phyloP scores from a whole-genome alignment of 2,329 filamentous ascomycete genomes.

The Aspergillus arachidicola region DNA sequence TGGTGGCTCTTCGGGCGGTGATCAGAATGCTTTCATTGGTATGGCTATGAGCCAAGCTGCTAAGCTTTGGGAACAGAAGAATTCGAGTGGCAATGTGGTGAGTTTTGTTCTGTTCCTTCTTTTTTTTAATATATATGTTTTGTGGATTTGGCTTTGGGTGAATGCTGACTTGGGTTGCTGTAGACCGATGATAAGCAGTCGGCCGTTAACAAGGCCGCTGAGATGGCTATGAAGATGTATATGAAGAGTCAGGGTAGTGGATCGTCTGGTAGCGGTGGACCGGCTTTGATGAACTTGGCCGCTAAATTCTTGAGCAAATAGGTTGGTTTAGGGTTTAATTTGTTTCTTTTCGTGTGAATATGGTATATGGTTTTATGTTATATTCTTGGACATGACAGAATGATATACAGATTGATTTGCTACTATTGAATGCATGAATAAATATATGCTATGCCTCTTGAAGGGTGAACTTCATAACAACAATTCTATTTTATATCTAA shows the following conservation, averaged over 20 bases:
- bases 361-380: background rate
- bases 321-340: background rate
- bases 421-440: background rate
- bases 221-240: constrained; percentile 91
- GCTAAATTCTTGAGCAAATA: constrained; percentile 58
- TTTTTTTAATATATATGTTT: background rate
- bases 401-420: background rate
- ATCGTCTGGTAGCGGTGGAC: constrained; percentile 48
- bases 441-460: background rate
- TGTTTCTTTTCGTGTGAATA: background rate
- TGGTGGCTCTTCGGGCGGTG: constrained; percentile 37
- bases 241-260: constrained; percentile 71
- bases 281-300: constrained; percentile 60
- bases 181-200: constrained; percentile 73
- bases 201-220: constrained; percentile 74
- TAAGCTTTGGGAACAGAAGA: constrained; percentile 70
- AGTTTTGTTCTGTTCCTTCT: constrained; percentile 26
- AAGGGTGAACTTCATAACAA: background rate
- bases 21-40: constrained; percentile 79
- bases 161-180: constrained; percentile 11
- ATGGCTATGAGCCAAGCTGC: constrained; percentile 86
- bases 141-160: constrained; percentile 2
- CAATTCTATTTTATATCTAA: constrained; percentile 5
- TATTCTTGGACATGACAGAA: background rate
- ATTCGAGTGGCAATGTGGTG: constrained; percentile 57